phyloP scores from a whole-genome alignment of 192 early-diverging fungal species.

The Coemansia sp. region DNA sequence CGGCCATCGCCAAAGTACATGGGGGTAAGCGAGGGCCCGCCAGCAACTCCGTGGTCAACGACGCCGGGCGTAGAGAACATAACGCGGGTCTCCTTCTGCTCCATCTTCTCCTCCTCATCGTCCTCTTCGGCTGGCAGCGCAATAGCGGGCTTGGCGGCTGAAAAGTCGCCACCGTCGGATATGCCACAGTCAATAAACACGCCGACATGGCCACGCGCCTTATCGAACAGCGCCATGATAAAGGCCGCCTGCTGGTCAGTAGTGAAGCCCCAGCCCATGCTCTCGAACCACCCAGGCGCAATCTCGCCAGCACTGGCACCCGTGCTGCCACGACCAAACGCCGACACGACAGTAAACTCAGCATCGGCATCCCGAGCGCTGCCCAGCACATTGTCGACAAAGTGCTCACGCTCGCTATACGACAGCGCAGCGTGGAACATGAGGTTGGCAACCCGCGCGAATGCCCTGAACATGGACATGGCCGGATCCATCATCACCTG shows the following conservation, averaged over 20 bases:
- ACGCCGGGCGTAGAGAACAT: conserved; percentile 8
- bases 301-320: background rate
- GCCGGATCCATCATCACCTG: conserved; percentile 73
- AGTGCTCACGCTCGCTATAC: conserved; percentile 66
- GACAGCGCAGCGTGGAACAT: conserved; percentile 63
- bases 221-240: conserved; percentile 54
- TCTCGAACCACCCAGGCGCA: conserved; percentile 43
- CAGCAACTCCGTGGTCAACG: background rate
- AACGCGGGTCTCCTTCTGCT: conserved; percentile 9
- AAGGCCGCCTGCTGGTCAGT: conserved; percentile 56
- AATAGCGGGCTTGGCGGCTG: background rate
- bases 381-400: conserved; percentile 67
- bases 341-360: conserved; percentile 75
- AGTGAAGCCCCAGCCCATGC: conserved; percentile 52
- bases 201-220: conserved; percentile 53
- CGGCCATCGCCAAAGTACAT: conserved; percentile 41
- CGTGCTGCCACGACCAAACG: conserved; percentile 46
- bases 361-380: conserved; percentile 59
- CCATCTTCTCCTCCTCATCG: background rate
- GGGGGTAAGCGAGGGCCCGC: conserved; percentile 2
- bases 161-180: conserved; percentile 42
- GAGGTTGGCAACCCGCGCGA: conserved; percentile 75
- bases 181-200: conserved; percentile 76
- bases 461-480: conserved; percentile 80
- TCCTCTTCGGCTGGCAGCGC: background rate